Conservation (phyloP, 768 basidiomycete species). For the Aureoboletus auriporus region DNA sequence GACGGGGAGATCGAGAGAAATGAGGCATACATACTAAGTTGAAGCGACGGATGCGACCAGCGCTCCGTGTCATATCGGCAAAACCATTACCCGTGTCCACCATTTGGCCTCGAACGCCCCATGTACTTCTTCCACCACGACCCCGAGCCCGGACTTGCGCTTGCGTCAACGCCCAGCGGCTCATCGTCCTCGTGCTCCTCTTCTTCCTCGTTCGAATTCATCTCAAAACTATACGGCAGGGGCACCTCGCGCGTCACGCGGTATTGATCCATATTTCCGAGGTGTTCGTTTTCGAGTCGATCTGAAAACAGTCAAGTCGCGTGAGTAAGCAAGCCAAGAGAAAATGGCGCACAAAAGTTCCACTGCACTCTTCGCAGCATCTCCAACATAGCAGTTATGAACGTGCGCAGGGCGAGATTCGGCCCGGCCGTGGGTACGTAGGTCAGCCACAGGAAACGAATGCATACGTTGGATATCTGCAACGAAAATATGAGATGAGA, state of each 20-base stretch:
- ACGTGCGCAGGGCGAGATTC: conserved; percentile 52
- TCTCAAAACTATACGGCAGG: conserved; percentile 65
- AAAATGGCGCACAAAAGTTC: conserved; percentile 72
- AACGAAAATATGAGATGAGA: not conserved
- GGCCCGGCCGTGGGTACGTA: conserved; percentile 63
- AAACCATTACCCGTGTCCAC: conserved; percentile 1
- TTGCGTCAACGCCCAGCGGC: not conserved
- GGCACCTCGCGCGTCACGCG: conserved; percentile 84
- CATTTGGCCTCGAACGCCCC: not conserved
- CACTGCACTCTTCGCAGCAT: conserved; percentile 80
- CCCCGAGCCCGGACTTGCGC: not conserved
- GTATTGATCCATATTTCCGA: conserved; percentile 95
- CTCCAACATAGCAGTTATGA: conserved; percentile 69
- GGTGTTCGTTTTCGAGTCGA: conserved; percentile 85
- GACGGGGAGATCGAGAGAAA: too few species aligned
- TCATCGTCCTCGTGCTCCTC: conserved; percentile 31
- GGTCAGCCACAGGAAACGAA: conserved; percentile 80
- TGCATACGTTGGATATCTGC: conserved; percentile 54
- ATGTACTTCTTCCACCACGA: not conserved
- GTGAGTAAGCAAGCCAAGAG: not conserved
- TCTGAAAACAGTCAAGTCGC: conserved; percentile 34
- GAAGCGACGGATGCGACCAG: too few species aligned
- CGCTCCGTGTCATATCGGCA: too few species aligned
- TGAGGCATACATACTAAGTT: too few species aligned
- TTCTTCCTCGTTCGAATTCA: conserved; percentile 43